Evolutionary conservation across 1,139 yeast species (phyloP).

Genomic region (Taphrina populina): DNA sequence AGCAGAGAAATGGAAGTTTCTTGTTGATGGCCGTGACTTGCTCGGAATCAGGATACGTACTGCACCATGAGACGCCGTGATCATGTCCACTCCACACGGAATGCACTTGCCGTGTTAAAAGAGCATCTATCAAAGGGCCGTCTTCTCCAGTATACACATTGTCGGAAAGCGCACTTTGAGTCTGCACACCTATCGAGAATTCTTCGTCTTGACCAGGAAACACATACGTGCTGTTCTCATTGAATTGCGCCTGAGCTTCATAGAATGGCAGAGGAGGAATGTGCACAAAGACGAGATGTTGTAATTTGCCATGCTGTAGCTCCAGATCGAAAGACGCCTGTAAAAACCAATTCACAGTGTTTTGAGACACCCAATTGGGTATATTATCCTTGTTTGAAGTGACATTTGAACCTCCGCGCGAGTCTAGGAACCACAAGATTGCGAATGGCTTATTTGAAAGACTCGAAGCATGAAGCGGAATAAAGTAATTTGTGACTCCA

Average conservation of each 20-base stretch:
- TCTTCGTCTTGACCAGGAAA: constrained; percentile 7
- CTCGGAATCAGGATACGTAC: not conserved
- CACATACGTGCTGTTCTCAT: not conserved
- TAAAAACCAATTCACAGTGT: not conserved
- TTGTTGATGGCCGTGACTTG: not conserved
- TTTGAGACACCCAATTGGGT: not conserved
- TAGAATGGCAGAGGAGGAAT: constrained; percentile 13
- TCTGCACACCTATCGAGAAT: not conserved
- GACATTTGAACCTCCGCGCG: constrained; percentile 2
- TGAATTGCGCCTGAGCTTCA: not conserved
- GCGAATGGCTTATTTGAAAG: not conserved
- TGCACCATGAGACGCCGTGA: constrained; percentile 7
- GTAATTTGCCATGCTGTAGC: not conserved
- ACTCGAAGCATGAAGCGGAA: no score
- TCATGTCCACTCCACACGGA: constrained; percentile 9
- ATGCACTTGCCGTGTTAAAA: not conserved
- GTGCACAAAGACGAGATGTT: constrained; percentile 13
- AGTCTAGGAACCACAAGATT: constrained; percentile 10
- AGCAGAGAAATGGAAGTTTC: constrained; percentile 7
- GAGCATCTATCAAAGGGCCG: constrained; percentile 3
- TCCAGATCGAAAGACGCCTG: not conserved
- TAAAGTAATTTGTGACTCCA: constrained; percentile 6
- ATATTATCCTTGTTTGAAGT: not conserved
- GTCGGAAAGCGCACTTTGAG: not conserved
- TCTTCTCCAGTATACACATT: not conserved